Percentiles rank a stretch among this genome's conserved stretches.
Evolutionary conservation across 2,329 filamentous ascomycete species (phyloP).

Genomic region (Cylindrodendrum hubeiense): DNA sequence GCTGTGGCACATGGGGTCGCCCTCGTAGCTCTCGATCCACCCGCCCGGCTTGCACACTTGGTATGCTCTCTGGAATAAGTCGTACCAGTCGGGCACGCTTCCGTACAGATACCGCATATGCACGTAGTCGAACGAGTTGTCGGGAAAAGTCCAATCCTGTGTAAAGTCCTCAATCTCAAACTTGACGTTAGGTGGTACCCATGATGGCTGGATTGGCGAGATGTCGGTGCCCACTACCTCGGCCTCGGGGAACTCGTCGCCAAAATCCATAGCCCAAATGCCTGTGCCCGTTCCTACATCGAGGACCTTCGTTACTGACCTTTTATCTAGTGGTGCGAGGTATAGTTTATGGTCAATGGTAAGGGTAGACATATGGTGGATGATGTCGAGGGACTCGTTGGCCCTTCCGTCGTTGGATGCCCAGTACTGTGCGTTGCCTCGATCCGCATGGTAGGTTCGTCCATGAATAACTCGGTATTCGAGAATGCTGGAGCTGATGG

Average conservation of each 20-base stretch:
- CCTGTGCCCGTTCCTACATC: conserved; percentile 34
- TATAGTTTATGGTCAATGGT: conserved; percentile 18
- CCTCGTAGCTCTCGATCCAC: conserved; percentile 48
- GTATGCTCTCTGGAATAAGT: conserved; percentile 63
- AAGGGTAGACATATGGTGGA: conserved; percentile 26
- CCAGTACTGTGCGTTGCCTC: conserved; percentile 24
- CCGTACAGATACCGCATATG: conserved; percentile 69
- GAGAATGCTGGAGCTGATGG: conserved; percentile 29
- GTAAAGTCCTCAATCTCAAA: conserved; percentile 44
- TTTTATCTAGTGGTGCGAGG: conserved; percentile 4
- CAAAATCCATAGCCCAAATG: conserved; percentile 40
- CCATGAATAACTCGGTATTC: conserved; percentile 25
- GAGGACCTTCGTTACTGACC: conserved; percentile 7
- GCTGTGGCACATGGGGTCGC: conserved; percentile 35
- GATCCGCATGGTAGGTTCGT: conserved; percentile 30
- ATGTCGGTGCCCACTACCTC: conserved; percentile 62
- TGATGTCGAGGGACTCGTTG: conserved; percentile 28
- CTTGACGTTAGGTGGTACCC: conserved; percentile 42
- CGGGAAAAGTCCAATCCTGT: conserved; percentile 42
- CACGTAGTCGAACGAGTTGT: conserved; percentile 66
- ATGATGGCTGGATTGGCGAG: conserved; percentile 66
- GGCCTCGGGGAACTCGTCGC: conserved; percentile 55
- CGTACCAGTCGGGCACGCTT: conserved; percentile 66
- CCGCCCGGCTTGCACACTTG: conserved; percentile 68
- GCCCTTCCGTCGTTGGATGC: conserved; percentile 22